These are phyloP conservation scores for Tephrocybe sp. DNA, from an alignment of 768 basidiomycete species.

Conservation along the genomic window DNA sequence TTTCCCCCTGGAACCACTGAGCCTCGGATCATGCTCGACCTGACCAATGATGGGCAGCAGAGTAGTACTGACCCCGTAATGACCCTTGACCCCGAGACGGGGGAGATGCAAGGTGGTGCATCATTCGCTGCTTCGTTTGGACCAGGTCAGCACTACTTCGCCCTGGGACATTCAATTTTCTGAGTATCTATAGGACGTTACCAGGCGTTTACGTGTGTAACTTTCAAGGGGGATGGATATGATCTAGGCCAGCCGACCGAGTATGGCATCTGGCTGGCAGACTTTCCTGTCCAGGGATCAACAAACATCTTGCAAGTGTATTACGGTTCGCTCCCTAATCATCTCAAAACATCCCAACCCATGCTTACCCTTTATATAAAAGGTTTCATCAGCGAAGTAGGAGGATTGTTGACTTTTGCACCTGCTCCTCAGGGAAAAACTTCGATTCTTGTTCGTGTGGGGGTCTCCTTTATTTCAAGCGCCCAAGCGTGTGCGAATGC, in stretches of 20 bases:
- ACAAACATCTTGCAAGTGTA: conserved; percentile 47
- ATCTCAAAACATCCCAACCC: background rate
- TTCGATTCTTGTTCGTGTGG: conserved; percentile 55
- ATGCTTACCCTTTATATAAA: background rate
- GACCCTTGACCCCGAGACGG: conserved; percentile 45
- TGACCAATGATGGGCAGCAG: conserved; percentile 59
- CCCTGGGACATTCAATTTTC: background rate
- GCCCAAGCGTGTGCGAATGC: conserved; percentile 61
- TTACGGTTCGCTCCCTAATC: conserved; percentile 32
- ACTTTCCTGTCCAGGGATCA: conserved; percentile 44
- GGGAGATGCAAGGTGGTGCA: conserved; percentile 46
- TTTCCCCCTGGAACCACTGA: conserved; percentile 44
- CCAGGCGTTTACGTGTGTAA: conserved; percentile 55
- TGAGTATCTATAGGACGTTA: conserved; percentile 39
- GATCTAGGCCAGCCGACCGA: conserved; percentile 44
- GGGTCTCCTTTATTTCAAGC: conserved; percentile 62
- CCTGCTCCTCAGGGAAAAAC: conserved; percentile 36
- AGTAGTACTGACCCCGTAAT: conserved; percentile 48
- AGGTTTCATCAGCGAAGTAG: conserved; percentile 51
- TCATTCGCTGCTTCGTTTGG: conserved; percentile 58
- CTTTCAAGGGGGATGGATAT: conserved; percentile 55
- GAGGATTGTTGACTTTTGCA: conserved; percentile 50
- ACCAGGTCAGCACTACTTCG: conserved; percentile 28
- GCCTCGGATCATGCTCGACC: conserved; percentile 56
- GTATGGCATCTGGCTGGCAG: conserved; percentile 52